Base-by-base conservation (phyloP, 2,329 filamentous ascomycete species). In the Aspergillus sp. region DNA sequence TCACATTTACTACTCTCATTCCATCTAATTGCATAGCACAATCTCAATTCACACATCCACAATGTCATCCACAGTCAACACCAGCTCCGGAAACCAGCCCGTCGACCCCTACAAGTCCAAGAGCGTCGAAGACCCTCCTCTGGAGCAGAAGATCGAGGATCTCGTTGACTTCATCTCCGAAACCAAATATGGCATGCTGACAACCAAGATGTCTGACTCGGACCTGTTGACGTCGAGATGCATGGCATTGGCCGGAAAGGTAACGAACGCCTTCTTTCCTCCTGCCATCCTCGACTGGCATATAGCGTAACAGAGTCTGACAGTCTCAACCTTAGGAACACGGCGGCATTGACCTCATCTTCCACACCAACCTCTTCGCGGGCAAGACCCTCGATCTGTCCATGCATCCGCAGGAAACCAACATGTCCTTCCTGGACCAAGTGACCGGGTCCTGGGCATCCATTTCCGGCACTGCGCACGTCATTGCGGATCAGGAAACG, bases 361-460 rank as follows among this genome's bases (percentile, higher is more conserved):
- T 96, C 81, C 88, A 94, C 78, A 91, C 91, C 67, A 96, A 96
- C 78, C 91, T 89, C 57, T 88, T 93, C 70, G 91, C 89, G 9
- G 85, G 89, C 75, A 96, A 96, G 80, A 91, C 89, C 4, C 82
- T 90, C 71, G 91, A 96, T 66, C 81, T 96, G 40, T 78, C 83
- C 52, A 77, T 78, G 52, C 86, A 95, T 71, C 77, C 86, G 0
- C 82, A 89, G 61, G 81, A 91, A 76, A 65, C 63, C n/a, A 95
- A 96, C 76, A 81, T 96, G 59, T 83, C 87, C 45, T 96, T 96
- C 78, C 79, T 93, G 61, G 88, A 88, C 70, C 71, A 73, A 59
- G 43, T 62, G n/a, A 83, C 83, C 2, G 89, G 91, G 61, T 86
- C 93, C 71, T 96, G 91, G 91, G 91, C 91, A 0, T 94, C 89